Evolutionary conservation across 768 basidiomycete genomes (phyloP), one percentile per base, ranked within the genome.

Genomic region (Phaeotremella skinneri): DNA sequence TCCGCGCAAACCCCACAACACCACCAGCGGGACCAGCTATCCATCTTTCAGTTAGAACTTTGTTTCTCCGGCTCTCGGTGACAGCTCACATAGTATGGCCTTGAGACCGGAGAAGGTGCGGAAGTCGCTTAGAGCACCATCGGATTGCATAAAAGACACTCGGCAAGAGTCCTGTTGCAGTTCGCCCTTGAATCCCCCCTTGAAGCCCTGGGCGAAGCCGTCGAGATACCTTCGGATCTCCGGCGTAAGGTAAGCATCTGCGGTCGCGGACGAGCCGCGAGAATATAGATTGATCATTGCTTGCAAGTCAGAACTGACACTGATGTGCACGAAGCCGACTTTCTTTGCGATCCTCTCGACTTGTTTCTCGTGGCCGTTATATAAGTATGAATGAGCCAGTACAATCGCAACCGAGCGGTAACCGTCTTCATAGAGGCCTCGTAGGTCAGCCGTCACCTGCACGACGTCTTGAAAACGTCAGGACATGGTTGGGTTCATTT

Each of bases 171-270:
- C 16, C 47, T 26, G 14, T 85, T 78, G 58, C 84, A 52, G 17
- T 73, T 74, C 3, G 85, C 9, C 84, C 61, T 92, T 91, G 66
- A 96, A 94, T 0, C 90, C 91, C 41, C 78, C 77, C n/a, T n/a
- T n/a, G n/a, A n/a, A n/a, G n/a, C n/a, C n/a, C n/a, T n/a, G n/a
- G 76, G 92, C 92, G 80, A 96, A 96, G 0, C 90, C 90, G 61
- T 91, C 87, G 3, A 96, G 81, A 68, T 96, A 96, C 14, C 85
- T 81, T 14, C 81, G 76, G 27, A 94, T 78, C 62, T 92, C 88
- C 14, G 93, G 93, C 0, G 91, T 94, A 34, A 96, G 84, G 76
- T 96, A 96, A 0, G 93, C 93, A 67, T 96, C 92, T 0, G 90
- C 92, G 0, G 91, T 92, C 0, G 89, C 88, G 0, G 90, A 92